Base-by-base conservation (phyloP, 176 grass and related monocot genomes). In the Alopecurus myosuroides region DNA sequence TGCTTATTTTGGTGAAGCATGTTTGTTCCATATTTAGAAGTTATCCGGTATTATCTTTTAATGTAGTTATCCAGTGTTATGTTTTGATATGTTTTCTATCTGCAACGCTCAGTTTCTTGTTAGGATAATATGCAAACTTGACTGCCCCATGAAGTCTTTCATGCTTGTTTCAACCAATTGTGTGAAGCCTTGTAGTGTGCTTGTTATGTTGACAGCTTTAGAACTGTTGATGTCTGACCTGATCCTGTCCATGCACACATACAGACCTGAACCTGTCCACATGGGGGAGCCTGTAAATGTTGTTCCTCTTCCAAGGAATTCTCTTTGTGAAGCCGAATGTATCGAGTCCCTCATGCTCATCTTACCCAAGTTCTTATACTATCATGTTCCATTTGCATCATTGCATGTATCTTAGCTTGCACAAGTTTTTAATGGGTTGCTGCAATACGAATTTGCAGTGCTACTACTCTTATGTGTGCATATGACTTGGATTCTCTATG, bases 131-230 rank as follows among this genome's bases (percentile, higher is more conserved):
- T 61, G 58, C 57, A 58, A 85, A 75, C 3, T 83, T 29, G 9
- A 82, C 23, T 77, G 79, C 20, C 39, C 51, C 29, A 23, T 72
- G 29, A 86, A 70, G 10, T 58, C 7, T 6, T 55, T 50, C 31
- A 4, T 51, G 45, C 9, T 81, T 76, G 42, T 67, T 73, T 44
- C 3, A 4, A 67, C 66, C 23, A 60, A 57, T 19, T 57, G 17
- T 22, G 31, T 87, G 48, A 75, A 74, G 67, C 20, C 30, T 51
- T 76, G 26, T 49, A 13, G 11, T 35, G 40, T 82, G 28, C 14
- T 83, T 83, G n/a, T 67, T 81, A 78, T 51, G 10, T 78, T 48
- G 36, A 13, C 58, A 39, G 67, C 30, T 87, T 68, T 67, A 67
- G n/a, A 49, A 81, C 39, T 60, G 12, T 78, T 60, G 56, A 67